Conservation (phyloP, 2,329 filamentous ascomycete species). For the Aspergillus ibericus region DNA sequence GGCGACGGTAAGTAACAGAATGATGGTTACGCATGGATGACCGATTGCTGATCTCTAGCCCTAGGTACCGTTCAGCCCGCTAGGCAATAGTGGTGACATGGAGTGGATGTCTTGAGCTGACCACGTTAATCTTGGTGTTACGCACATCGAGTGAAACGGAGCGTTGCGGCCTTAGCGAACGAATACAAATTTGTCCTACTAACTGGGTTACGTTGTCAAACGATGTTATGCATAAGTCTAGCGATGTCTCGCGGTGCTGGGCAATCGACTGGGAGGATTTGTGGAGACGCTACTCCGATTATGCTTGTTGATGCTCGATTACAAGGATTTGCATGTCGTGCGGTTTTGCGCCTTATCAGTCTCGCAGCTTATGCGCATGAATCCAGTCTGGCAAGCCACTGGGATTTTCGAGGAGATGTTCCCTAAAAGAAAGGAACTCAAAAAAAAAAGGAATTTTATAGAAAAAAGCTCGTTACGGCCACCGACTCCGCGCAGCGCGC, state of each 20-base stretch:
- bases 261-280: neutral
- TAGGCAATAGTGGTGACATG: conserved; percentile 50
- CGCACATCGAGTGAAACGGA: conserved; percentile 63
- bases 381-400: neutral
- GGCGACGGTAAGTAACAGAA: conserved; percentile 44
- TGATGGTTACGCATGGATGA: neutral
- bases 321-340: neutral
- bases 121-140: conserved; percentile 68
- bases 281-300: neutral
- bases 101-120: conserved; percentile 60
- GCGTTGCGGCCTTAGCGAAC: neutral
- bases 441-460: neutral
- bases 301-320: neutral
- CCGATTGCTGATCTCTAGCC: conserved; percentile 34
- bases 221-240: conserved; percentile 5
- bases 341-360: neutral
- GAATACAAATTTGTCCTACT: neutral
- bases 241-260: neutral
- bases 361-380: neutral
- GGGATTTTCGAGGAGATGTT: neutral
- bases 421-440: neutral
- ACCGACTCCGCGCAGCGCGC: conserved; percentile 5
- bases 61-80: conserved; percentile 56
- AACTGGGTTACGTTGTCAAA: conserved; percentile 3
- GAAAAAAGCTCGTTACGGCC: conserved; percentile 2